A percentile compares a stretch with the other conserved stretches of the same genome.
Evolutionary conservation across 1,284 basidiomycete species (phyloP).

Genomic region (Melampsora medusae): DNA sequence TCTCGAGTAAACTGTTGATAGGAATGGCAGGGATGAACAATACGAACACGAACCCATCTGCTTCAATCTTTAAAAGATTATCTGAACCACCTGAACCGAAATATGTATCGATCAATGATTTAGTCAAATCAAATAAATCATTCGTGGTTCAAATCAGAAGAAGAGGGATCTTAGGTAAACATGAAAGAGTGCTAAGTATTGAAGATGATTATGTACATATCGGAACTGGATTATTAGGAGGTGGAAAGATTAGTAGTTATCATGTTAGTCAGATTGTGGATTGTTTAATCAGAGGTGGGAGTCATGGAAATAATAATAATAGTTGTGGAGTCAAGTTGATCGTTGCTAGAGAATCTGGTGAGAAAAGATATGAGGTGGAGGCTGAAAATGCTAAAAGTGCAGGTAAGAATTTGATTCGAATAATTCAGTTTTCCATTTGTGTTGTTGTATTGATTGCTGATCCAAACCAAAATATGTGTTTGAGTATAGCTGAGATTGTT

Average conservation of each 20-base stretch:
- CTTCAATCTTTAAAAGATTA: conserved; percentile 83
- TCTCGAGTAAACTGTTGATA: conserved; percentile 65
- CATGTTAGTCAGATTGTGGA: conserved; percentile 82
- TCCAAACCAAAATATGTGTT: not conserved
- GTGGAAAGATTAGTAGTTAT: conserved; percentile 86
- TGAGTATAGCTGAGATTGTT: conserved; percentile 26
- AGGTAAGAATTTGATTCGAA: conserved; percentile 61
- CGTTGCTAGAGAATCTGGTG: conserved; percentile 65
- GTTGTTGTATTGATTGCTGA: not conserved
- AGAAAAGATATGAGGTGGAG: conserved; percentile 95
- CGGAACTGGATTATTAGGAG: conserved; percentile 66
- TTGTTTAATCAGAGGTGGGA: conserved; percentile 66
- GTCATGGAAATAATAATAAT: conserved; percentile 63
- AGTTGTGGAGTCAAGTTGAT: conserved; percentile 81
- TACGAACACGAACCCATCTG: conserved; percentile 69
- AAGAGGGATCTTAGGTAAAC: conserved; percentile 32
- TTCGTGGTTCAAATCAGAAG: conserved; percentile 47
- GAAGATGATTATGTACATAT: conserved; percentile 22
- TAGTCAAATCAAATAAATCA: conserved; percentile 70
- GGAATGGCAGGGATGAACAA: conserved; percentile 57
- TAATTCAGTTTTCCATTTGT: not conserved
- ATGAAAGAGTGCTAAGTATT: conserved; percentile 10
- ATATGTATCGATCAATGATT: conserved; percentile 58
- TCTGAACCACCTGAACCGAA: conserved; percentile 69
- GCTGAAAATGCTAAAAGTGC: conserved; percentile 80